Base-by-base conservation (phyloP, 192 early-diverging fungal species). In the Phycomyces blakesleeanus region DNA sequence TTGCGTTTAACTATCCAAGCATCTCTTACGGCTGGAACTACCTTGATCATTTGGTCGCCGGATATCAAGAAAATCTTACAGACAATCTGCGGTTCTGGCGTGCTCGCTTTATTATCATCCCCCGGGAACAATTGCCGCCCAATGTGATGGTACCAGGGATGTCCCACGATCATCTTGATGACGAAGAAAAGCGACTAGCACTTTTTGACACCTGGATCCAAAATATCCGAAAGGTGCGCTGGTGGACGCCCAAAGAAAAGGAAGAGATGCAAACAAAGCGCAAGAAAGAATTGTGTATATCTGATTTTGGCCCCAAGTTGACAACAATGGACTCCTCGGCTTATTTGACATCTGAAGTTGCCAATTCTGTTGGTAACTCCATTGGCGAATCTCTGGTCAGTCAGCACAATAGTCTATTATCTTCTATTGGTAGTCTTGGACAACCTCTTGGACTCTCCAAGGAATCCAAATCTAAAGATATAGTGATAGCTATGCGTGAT, bases 1-100 rank as follows among this genome's bases (percentile, higher is more conserved):
- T 90, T 14, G 74, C 63, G 0, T 98, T 98, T 59, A 57, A 63
- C 5, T 97, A 98, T 73, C 88, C 97, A 15, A 72, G 72, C 11
- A 63, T 90, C 20, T 79, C 86, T 44, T 94, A 95, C 72, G 88
- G 90, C 37, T 98, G 97, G 97, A 98, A 97, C 65, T 91, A 88
- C 44, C 77, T 97, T 25, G 97, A 98, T 73, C 88, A 89, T 56
- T 75, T 95, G 25, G 87, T 97, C n/a, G 80, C 90, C 18, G 95
- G 95, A 37, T 89, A 92, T 60, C 86, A 90, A 65, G 85, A 91
- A 25, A 87, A 87, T 22, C 76, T 94, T 51, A 91, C 82, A 0
- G 91, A 93, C 58, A 77, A 83, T 14, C 63, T 93, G 11, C 79
- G 86, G 59, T 98, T 90, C 74, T 96, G 92, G 91, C 78, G 95